These are phyloP conservation scores for Pyrrhoderma lamaoense DNA, from an alignment of 1,284 basidiomycete species.

Conservation along the genomic window DNA sequence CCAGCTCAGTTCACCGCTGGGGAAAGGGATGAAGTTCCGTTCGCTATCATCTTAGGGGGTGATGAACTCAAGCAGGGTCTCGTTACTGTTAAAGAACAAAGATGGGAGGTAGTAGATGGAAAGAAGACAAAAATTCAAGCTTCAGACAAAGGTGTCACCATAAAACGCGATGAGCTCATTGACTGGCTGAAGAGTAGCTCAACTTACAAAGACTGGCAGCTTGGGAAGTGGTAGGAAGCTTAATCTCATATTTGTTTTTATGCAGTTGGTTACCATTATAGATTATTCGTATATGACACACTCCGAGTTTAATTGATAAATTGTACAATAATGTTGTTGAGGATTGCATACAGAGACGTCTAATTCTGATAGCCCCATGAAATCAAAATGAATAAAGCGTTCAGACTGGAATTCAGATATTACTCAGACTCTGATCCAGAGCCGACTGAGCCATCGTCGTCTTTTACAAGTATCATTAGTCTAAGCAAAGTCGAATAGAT, in stretches of 20 bases:
- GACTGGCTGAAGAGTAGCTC: slow-evolving; percentile 44
- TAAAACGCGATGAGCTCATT: slow-evolving; percentile 63
- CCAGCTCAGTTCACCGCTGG: slow-evolving; percentile 82
- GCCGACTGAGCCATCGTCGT: slow-evolving; percentile 28
- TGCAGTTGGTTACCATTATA: neutral
- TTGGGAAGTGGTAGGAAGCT: slow-evolving; percentile 11
- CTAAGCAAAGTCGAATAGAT: neutral
- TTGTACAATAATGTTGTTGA: too few relatives aligned
- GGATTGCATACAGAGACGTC: too few relatives aligned
- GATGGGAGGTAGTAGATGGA: slow-evolving; percentile 70
- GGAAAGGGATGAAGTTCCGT: slow-evolving; percentile 89
- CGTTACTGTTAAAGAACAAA: slow-evolving; percentile 91
- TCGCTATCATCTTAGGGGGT: slow-evolving; percentile 84
- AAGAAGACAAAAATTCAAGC: slow-evolving; percentile 66
- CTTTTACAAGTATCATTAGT: slow-evolving; percentile 28
- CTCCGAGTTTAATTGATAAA: too few relatives aligned
- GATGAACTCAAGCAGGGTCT: slow-evolving; percentile 80
- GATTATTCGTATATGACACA: neutral
- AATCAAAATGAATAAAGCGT: neutral
- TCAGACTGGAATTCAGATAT: neutral
- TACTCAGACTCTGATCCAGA: slow-evolving; percentile 21
- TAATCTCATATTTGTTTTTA: neutral
- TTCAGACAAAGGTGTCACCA: slow-evolving; percentile 43
- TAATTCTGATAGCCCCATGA: neutral
- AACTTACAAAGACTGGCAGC: slow-evolving; percentile 14